A percentile compares a stretch with the other conserved stretches of the same genome.
Conservation (phyloP, 78 protist species). For the Dictyostelium intermedium region DNA sequence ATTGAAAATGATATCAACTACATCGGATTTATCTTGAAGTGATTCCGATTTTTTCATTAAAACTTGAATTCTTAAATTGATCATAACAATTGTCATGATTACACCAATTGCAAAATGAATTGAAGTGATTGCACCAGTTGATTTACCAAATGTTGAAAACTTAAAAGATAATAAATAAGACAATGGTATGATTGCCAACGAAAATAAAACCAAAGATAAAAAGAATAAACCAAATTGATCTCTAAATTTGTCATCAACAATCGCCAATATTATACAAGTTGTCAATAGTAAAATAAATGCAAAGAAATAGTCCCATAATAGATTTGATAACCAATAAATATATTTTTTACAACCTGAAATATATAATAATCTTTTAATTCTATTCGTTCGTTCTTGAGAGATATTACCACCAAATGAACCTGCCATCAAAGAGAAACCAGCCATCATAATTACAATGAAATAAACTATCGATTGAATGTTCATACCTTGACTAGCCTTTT, state of each 20-base stretch:
- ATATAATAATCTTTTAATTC: conserved; percentile 37
- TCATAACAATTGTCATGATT: background rate
- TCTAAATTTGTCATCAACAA: background rate
- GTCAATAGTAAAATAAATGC: conserved; percentile 10
- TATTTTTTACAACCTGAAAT: conserved; percentile 54
- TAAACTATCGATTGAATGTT: conserved; percentile 31
- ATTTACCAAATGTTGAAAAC: conserved; percentile 36
- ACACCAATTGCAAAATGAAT: conserved; percentile 32
- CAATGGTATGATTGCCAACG: conserved; percentile 15
- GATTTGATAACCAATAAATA: conserved; percentile 58
- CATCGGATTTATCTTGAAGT: background rate
- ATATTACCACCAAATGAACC: conserved; percentile 66
- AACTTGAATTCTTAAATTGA: conserved; percentile 13
- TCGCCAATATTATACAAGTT: background rate
- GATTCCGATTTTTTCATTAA: background rate
- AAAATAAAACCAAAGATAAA: conserved; percentile 9
- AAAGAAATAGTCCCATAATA: conserved; percentile 59
- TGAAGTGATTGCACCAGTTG: conserved; percentile 45
- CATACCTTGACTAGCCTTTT: background rate
- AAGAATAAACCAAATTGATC: conserved; percentile 39
- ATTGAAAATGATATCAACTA: conserved; percentile 6
- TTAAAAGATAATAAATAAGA: conserved; percentile 36
- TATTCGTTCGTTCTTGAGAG: conserved; percentile 2
- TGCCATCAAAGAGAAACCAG: conserved; percentile 62
- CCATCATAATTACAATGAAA: conserved; percentile 27